Conservation (phyloP, 495 filamentous ascomycete species). For the Aspergillus ostianus region DNA sequence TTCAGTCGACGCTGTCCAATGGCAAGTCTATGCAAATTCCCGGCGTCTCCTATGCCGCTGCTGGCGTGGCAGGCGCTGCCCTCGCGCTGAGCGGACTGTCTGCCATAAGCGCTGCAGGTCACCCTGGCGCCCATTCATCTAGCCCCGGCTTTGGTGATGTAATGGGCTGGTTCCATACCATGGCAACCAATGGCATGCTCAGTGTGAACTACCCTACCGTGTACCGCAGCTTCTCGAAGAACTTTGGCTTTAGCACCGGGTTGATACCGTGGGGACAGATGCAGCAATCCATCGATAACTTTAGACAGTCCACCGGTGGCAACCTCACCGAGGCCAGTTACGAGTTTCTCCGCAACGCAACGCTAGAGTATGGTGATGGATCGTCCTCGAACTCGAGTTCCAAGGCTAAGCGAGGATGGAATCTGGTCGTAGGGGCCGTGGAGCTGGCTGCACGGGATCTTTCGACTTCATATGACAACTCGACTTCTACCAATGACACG, state of each 20-base stretch:
- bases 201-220: slow-evolving; percentile 82
- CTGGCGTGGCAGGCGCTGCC: slow-evolving; percentile 82
- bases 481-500: slow-evolving; percentile 25
- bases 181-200: slow-evolving; percentile 95
- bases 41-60: slow-evolving; percentile 81
- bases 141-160: slow-evolving; percentile 87
- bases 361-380: slow-evolving; percentile 60
- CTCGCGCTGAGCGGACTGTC: slow-evolving; percentile 71
- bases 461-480: slow-evolving; percentile 42
- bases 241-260: slow-evolving; percentile 91
- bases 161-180: slow-evolving; percentile 85
- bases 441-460: slow-evolving; percentile 52
- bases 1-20: slow-evolving; percentile 78
- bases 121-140: slow-evolving; percentile 61
- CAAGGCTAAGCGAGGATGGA: slow-evolving; percentile 54
- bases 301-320: slow-evolving; percentile 77
- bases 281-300: slow-evolving; percentile 82
- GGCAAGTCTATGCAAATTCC: slow-evolving; percentile 75
- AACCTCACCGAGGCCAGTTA: slow-evolving; percentile 81
- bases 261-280: slow-evolving; percentile 78
- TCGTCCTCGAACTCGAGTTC: slow-evolving; percentile 41
- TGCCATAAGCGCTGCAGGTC: slow-evolving; percentile 62
- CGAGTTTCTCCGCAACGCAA: slow-evolving; percentile 68
- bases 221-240: slow-evolving; percentile 83
- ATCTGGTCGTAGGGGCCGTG: slow-evolving; percentile 41